A percentile compares a stretch with the other conserved stretches of the same genome.
Conservation (phyloP, 495 filamentous ascomycete species). For the Hyaloscypha hepaticicola region DNA sequence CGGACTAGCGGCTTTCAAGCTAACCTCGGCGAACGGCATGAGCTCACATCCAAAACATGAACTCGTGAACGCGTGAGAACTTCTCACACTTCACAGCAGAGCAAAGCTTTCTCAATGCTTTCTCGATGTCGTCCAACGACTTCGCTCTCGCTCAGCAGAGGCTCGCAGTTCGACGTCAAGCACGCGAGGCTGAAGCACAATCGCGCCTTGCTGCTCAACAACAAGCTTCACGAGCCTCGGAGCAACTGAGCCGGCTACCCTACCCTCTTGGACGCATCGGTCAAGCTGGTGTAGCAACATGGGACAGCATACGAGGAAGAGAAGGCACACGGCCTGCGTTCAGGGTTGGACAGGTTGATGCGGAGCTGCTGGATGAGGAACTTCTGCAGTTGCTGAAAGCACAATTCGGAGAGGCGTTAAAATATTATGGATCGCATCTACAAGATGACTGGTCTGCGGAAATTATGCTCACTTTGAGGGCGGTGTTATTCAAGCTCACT, state of each 20-base stretch:
- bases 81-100: not conserved
- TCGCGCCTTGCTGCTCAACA: conserved; percentile 55
- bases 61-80: not conserved
- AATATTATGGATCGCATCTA: conserved; percentile 71
- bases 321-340: conserved; percentile 83
- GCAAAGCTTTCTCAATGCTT: conserved; percentile 20
- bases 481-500: conserved; percentile 86
- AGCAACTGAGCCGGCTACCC: conserved; percentile 57
- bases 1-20: not conserved
- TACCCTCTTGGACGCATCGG: conserved; percentile 63
- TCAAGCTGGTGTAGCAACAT: conserved; percentile 55
- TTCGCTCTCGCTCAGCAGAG: conserved; percentile 86
- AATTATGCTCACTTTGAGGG: conserved; percentile 73
- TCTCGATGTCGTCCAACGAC: conserved; percentile 67
- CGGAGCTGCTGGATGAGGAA: conserved; percentile 93
- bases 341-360: conserved; percentile 94
- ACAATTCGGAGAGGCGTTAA: conserved; percentile 86
- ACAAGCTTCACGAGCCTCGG: conserved; percentile 56
- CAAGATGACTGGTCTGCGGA: conserved; percentile 84
- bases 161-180: conserved; percentile 72
- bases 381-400: conserved; percentile 79
- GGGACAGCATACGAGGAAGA: conserved; percentile 69
- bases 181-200: conserved; percentile 62
- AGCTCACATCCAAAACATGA: not conserved
- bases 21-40: not conserved